Percentiles rank a stretch among this genome's conserved stretches.
These are phyloP conservation scores for Bothriochloa decipiens DNA, from an alignment of 176 grass and related monocot species.

Conservation along the genomic window DNA sequence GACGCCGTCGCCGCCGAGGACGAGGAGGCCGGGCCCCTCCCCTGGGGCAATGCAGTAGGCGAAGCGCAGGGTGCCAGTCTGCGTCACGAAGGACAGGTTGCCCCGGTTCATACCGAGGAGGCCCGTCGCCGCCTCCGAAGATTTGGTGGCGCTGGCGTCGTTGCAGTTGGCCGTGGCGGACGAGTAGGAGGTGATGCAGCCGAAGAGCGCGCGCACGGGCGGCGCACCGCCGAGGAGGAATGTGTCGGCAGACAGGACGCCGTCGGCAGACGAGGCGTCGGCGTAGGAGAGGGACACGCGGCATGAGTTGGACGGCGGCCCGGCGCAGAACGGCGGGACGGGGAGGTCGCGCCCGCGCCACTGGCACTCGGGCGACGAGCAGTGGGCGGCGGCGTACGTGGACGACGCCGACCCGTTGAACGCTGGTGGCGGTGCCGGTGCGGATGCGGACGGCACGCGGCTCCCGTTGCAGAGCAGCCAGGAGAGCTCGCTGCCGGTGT, in stretches of 20 bases:
- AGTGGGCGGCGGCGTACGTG: slow-evolving; percentile 52
- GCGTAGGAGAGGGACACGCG: slow-evolving; percentile 79
- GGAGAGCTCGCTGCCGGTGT: slow-evolving; percentile 92
- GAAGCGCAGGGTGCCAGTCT: slow-evolving; percentile 66
- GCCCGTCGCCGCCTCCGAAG: slow-evolving; percentile 34
- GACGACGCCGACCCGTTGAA: slow-evolving; percentile 57
- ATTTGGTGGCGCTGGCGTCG: neutral
- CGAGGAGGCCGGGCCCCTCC: slow-evolving; percentile 60
- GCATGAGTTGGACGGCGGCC: slow-evolving; percentile 44
- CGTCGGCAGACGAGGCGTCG: slow-evolving; percentile 69
- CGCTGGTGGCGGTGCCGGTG: neutral
- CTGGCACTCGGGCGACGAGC: slow-evolving; percentile 60
- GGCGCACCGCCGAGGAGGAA: slow-evolving; percentile 52
- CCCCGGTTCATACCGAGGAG: slow-evolving; percentile 91
- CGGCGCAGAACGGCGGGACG: slow-evolving; percentile 58
- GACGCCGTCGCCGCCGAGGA: slow-evolving; percentile 58
- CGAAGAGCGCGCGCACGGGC: slow-evolving; percentile 57
- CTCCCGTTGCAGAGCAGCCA: slow-evolving; percentile 77
- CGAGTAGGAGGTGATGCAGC: slow-evolving; percentile 73
- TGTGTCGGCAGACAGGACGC: slow-evolving; percentile 58
- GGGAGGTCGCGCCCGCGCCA: slow-evolving; percentile 67
- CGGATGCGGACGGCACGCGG: neutral
- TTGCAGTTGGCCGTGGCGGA: neutral
- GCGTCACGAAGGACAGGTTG: slow-evolving; percentile 76
- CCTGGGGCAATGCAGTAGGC: slow-evolving; percentile 73